These are phyloP conservation scores for Penicillium malachiteum DNA, from an alignment of 495 filamentous ascomycete genomes.

Conservation along the genomic window DNA sequence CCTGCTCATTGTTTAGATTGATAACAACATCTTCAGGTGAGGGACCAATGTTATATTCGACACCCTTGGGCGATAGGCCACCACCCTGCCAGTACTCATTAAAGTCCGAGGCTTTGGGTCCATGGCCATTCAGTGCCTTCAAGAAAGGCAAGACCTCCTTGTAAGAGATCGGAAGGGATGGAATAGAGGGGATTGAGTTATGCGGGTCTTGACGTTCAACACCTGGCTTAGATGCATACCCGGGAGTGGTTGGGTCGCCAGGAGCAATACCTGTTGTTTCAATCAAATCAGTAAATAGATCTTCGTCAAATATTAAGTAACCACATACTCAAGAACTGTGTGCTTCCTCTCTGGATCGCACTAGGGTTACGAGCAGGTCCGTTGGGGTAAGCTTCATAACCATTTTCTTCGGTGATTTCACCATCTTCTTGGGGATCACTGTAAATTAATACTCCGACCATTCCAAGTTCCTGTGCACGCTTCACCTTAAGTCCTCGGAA, in stretches of 20 bases:
- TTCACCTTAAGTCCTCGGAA: constrained; percentile 94
- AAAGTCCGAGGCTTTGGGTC: constrained; percentile 74
- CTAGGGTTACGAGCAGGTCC: constrained; percentile 86
- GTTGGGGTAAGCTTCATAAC: constrained; percentile 75
- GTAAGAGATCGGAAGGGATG: constrained; percentile 91
- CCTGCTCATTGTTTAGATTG: constrained; percentile 83
- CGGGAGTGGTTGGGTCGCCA: constrained; percentile 81
- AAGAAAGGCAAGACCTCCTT: constrained; percentile 80
- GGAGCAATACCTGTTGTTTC: constrained; percentile 51
- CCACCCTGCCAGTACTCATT: constrained; percentile 69
- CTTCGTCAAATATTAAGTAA: neutral
- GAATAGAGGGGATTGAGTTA: constrained; percentile 73
- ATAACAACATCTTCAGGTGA: constrained; percentile 72
- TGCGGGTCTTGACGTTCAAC: constrained; percentile 72
- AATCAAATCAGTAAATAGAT: neutral
- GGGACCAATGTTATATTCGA: constrained; percentile 90
- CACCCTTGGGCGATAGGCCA: constrained; percentile 76
- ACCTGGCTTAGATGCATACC: constrained; percentile 90
- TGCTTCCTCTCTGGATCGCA: constrained; percentile 90
- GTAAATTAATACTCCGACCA: constrained; percentile 84
- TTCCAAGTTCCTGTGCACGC: constrained; percentile 86
- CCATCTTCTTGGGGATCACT: constrained; percentile 90
- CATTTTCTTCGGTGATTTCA: constrained; percentile 74
- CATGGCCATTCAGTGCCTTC: constrained; percentile 84
- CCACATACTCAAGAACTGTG: constrained; percentile 70